Base-by-base conservation (phyloP, 768 basidiomycete species). In the Suillus hirtellus region DNA sequence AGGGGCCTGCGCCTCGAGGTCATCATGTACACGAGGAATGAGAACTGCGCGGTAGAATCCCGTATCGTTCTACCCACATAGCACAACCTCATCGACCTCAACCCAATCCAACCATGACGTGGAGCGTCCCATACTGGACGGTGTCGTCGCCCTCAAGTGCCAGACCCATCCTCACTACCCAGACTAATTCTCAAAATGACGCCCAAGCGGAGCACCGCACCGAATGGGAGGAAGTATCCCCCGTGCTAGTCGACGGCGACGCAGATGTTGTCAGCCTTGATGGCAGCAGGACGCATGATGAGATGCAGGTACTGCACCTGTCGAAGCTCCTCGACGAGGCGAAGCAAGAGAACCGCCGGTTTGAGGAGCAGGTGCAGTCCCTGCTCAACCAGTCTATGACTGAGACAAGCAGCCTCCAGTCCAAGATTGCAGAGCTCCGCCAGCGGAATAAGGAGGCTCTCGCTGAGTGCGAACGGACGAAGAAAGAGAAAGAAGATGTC, bases 401-500 rank as follows among this genome's bases (percentile, higher is more conserved):
- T 19, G 56, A 58, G 56, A 58, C 56, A 19, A 58, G 56, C 56
- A 58, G 56, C 56, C 56, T 58, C 17, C 56, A 58, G 40, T 40
- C 56, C 24, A 58, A 58, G 17, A 58, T 58, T 11, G 24, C 56
- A 6, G 56, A 58, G 40, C 24, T 58, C 24, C 38, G 56, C 24
- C 56, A 58, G 17, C 56, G 56, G 17, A 58, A 58, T 19, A 58
- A 58, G 24, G 56, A 58, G 24, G 56, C 56, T 19, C 38, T 58
- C 24, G 64, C 60, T 1, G 64, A 68, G n/a, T 15, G 14, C 11
- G 71, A 68, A 12, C 62, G 42, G 27, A 38, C 69, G 38, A 62
- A 31, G 60, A 63, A 61, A 58, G 63, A 59, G 68, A 73, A 63
- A 56, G 75, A 75, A 11, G 54, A 63, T 10, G 6, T 64, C n/a